A percentile compares a stretch with the other conserved stretches of the same genome.
phyloP scores from a whole-genome alignment of 768 basidiomycete genomes.

The Daedalea quercina region DNA sequence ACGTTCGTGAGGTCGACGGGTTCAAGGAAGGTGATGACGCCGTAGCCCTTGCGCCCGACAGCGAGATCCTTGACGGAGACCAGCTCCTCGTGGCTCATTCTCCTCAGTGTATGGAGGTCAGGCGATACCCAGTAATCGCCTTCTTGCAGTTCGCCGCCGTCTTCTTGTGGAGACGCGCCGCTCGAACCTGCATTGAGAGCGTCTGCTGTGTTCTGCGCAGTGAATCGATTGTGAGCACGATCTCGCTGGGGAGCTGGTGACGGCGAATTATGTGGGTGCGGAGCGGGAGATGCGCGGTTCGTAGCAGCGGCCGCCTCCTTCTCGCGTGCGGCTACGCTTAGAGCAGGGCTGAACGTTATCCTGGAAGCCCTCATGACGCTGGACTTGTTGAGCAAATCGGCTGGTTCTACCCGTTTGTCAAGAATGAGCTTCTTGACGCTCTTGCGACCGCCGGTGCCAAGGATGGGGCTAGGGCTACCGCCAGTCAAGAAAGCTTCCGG shows the following conservation, averaged over 20 bases:
- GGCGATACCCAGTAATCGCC: constrained; percentile 94
- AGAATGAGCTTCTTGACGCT: constrained; percentile 93
- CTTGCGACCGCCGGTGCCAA: constrained; percentile 64
- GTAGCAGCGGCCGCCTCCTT: constrained; percentile 40
- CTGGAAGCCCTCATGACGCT: constrained; percentile 28
- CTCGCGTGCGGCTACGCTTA: constrained; percentile 71
- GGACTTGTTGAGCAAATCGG: constrained; percentile 49
- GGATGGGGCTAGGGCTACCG: constrained; percentile 48
- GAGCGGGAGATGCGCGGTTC: constrained; percentile 26
- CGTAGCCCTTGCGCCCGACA: constrained; percentile 89
- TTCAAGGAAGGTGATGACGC: constrained; percentile 77
- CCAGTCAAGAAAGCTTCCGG: constrained; percentile 60
- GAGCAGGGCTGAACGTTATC: constrained; percentile 67
- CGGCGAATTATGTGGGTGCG: constrained; percentile 15
- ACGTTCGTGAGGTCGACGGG: constrained; percentile 83
- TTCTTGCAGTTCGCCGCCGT: constrained; percentile 47
- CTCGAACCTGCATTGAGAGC: constrained; percentile 7
- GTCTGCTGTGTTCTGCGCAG: constrained; percentile 28
- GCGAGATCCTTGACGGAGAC: constrained; percentile 68
- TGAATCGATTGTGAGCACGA: constrained; percentile 35
- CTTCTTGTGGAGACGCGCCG: constrained; percentile 29
- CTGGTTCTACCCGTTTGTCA: constrained; percentile 75
- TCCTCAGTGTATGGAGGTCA: constrained; percentile 62
- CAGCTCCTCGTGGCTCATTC: constrained; percentile 66
- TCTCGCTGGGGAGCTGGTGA: constrained; percentile 10